A percentile compares a stretch with the other conserved stretches of the same genome.
Evolutionary conservation across 83 land plant species (phyloP).

Genomic region (Diphasiastrum complanatum): DNA sequence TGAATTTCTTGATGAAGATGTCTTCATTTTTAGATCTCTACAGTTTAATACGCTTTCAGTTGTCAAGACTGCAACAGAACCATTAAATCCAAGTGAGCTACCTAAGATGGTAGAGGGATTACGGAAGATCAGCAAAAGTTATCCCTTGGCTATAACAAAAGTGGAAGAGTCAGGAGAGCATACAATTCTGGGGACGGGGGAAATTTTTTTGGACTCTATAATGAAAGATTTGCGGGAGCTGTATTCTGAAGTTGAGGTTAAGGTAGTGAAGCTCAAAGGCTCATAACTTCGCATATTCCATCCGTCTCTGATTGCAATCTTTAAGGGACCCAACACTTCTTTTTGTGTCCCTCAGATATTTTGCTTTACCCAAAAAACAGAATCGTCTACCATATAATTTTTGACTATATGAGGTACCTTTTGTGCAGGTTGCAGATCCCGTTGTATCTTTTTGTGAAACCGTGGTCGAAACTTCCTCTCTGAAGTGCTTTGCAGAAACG

Average conservation of each 20-base stretch:
- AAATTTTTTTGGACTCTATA: slow-evolving; percentile 87
- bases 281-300: no score
- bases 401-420: background rate
- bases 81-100: slow-evolving; percentile 95
- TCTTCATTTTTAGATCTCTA: slow-evolving; percentile 79
- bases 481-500: slow-evolving; percentile 99
- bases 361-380: no score
- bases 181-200: slow-evolving; percentile 95
- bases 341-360: no score
- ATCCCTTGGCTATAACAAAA: slow-evolving; percentile 95
- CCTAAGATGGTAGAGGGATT: slow-evolving; percentile 99
- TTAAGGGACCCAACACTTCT: no score
- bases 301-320: no score
- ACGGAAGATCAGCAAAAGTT: slow-evolving; percentile 95
- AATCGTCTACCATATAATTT: no score
- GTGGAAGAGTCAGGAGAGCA: slow-evolving; percentile 99
- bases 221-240: slow-evolving; percentile 98
- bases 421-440: slow-evolving; percentile 90
- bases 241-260: slow-evolving; percentile 99
- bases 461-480: slow-evolving; percentile 90
- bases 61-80: slow-evolving; percentile 97
- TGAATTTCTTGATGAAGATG: slow-evolving; percentile 77
- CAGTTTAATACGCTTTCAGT: slow-evolving; percentile 90
- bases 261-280: no score
- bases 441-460: slow-evolving; percentile 99